Evolutionary conservation across 148 eudicot species (phyloP), one percentile per base, ranked within the genome.

Genomic region (Talinum fruticosum): DNA sequence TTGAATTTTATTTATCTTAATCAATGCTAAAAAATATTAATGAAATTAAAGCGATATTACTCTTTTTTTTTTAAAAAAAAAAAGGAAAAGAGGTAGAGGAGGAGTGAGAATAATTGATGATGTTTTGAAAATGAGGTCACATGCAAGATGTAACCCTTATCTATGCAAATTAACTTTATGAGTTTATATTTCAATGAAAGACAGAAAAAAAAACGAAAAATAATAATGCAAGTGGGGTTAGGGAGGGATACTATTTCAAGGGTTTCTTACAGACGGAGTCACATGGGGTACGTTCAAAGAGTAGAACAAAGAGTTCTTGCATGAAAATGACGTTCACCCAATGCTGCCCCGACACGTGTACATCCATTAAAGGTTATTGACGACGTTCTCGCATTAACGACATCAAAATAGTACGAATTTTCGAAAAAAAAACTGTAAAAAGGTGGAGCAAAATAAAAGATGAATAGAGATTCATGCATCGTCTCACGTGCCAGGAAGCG

Each of bases 321-420:
- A 66, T 66, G 70, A 66, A 66, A 66, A 66, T 32, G 70, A 66
- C 15, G 36, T 66, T 5, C 38, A 18, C 24, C 70, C 70, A 66
- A 7, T 66, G 1, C 10, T 15, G 8, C 1, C 13, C 6, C 38
- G 70, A 66, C 70, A 66, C 70, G 70, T 66, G 70, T 66, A 32
- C 70, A 33, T 14, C 38, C 10, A 66, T 66, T 66, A 30, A 66
- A 66, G 35, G 70, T 18, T 66, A 66, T 16, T 66, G 38, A 66
- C 76, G 69, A 80, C 74, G 82, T 75, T 67, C 74, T 71, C 74
- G 26, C 74, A 71, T 44, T 12, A 5, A 28, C 74, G 47, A 71
- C 15, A 12, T 4, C 35, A 44, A 15, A 71, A 45, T 0, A 66
- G 35, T 71, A 44, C 67, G 32, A 8, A 75, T 14, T 69, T 72